Percentiles rank a stretch among this genome's conserved stretches.
phyloP scores from a whole-genome alignment of 768 basidiomycete species.

The Boletus rubescentipes region DNA sequence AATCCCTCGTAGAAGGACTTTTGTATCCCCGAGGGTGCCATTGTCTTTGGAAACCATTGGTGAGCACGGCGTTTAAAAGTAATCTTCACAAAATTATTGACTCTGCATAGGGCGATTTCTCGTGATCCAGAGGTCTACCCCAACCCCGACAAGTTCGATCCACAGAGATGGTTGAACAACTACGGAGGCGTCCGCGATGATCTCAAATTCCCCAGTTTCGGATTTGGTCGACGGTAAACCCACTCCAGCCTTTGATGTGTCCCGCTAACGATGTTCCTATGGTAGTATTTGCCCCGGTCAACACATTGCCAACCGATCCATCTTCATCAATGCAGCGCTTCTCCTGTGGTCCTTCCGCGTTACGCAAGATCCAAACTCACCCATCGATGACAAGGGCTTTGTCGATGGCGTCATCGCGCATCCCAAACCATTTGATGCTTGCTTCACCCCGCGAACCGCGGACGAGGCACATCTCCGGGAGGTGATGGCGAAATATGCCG shows the following conservation, averaged over 20 bases:
- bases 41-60: constrained; percentile 40
- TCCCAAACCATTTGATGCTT: constrained; percentile 58
- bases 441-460: constrained; percentile 49
- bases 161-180: constrained; percentile 52
- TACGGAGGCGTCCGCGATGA: constrained; percentile 48
- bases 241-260: background rate
- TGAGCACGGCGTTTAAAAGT: background rate
- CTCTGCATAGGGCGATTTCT: constrained; percentile 45
- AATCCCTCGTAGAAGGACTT: constrained; percentile 29
- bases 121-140: constrained; percentile 59
- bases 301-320: constrained; percentile 58
- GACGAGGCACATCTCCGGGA: constrained; percentile 25
- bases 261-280: background rate
- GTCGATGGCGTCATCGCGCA: constrained; percentile 64
- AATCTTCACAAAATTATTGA: background rate
- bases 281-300: constrained; percentile 66
- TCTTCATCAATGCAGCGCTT: constrained; percentile 65
- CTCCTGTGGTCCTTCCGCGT: constrained; percentile 67
- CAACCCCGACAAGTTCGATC: constrained; percentile 58
- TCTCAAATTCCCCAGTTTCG: constrained; percentile 52
- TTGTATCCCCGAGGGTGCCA: constrained; percentile 37
- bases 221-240: constrained; percentile 48
- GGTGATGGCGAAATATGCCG: constrained; percentile 26
- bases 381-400: constrained; percentile 62
- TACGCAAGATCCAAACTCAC: constrained; percentile 45